Evolutionary conservation across 139 green algal species (phyloP).

Genomic region (Closterium sp.): DNA sequence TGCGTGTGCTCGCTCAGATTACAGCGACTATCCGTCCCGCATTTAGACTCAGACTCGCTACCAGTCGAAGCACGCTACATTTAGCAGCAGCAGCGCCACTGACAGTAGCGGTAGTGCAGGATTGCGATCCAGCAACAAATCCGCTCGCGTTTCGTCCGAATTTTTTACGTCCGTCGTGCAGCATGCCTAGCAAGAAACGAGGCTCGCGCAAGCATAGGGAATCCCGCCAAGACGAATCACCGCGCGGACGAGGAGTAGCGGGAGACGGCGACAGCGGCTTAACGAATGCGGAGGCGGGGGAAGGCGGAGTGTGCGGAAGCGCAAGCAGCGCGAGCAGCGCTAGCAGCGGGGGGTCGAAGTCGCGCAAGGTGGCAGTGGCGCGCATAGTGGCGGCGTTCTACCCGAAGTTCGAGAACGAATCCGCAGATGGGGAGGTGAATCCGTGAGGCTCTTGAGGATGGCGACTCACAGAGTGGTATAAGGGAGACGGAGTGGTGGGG

Average conservation of each 20-base stretch:
- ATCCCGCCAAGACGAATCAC: neutral
- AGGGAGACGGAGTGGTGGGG: neutral
- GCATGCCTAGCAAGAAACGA: neutral
- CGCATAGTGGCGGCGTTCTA: slow-evolving; percentile 35
- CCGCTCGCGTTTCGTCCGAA: neutral
- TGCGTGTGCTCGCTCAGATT: neutral
- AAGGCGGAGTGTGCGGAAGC: neutral
- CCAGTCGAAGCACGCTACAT: neutral
- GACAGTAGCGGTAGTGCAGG: neutral
- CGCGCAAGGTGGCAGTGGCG: neutral
- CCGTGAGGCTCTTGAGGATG: neutral
- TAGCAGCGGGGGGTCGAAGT: neutral
- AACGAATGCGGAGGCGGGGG: neutral
- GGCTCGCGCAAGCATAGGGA: neutral
- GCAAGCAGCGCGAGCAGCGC: neutral
- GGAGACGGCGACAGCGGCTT: neutral
- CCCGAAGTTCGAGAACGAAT: slow-evolving; percentile 40
- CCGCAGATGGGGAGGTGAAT: slow-evolving; percentile 10
- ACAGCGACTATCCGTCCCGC: neutral
- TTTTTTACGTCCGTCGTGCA: neutral
- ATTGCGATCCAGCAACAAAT: neutral
- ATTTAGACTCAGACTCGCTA: neutral
- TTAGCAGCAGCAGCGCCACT: neutral
- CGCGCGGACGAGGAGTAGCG: neutral
- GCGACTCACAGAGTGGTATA: neutral